Evolutionary conservation across 164 flowering plant species (phyloP), one percentile per base, ranked within the genome.

Genomic region (Nelumbo lutea): DNA sequence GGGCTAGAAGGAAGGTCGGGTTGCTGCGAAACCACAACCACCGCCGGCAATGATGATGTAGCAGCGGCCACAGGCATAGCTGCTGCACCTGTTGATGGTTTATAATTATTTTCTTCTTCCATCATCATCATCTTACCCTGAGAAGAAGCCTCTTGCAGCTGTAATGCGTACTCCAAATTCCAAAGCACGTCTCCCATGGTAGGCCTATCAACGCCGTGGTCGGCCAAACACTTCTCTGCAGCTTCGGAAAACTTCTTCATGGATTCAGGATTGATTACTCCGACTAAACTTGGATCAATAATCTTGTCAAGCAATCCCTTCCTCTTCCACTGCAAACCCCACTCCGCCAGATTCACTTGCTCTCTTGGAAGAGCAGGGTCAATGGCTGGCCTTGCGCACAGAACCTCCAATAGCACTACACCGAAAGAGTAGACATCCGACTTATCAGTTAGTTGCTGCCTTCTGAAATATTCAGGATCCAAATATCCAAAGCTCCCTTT

Each of bases 271-370:
- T 51, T 65, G 15, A 74, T 61, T 6, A 44, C 27, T 2, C 73
- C 70, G 4, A 41, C 66, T 2, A 74, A 65, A 6, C 8, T 11
- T 13, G 77, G 66, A 48, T 74, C 73, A 11, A 74, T n/a, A 43
- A 74, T 74, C 73, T 74, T 69, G 41, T 74, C 73, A 47, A 74
- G 69, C 55, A 74, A 61, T 38, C 77, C 77, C 46, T 74, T 74
- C 43, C 69, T 69, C 59, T 74, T 64, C 77, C 77, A 74, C 46
- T 69, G 77, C 77, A 74, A 64, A 3, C 66, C 77, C 77, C 77
- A 74, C 68, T 74, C 77, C 2, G 77, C 77, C 5, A 74, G 71
- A 56, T 74, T 74, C 65, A 74, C 77, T 52, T 74, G 77, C 48
- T 74, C 77, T 13, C 77, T 74, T n/a, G 77, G 77, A 42, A 74